Conservation (phyloP, 1,284 basidiomycete genomes). For the Papiliotrema terrestris region DNA sequence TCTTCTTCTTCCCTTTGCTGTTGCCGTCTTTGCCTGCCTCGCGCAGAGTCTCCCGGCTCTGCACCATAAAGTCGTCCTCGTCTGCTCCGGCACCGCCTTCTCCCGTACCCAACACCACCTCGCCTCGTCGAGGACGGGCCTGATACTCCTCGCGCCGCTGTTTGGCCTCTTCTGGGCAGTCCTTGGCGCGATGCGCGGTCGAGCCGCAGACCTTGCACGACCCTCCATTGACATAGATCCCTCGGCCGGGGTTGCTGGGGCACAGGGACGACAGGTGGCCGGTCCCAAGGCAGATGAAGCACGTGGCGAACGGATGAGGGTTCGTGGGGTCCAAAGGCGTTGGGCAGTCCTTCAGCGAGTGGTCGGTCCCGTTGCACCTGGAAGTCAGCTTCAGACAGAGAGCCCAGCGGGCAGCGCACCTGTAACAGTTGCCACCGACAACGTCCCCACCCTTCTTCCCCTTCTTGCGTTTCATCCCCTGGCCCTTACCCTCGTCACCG, state of each 20-base stretch:
- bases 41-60: conserved; percentile 61
- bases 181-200: conserved; percentile 77
- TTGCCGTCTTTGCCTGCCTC: conserved; percentile 57
- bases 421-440: conserved; percentile 72
- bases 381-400: background rate
- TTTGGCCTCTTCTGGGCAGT: conserved; percentile 57
- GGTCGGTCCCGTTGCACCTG: conserved; percentile 78
- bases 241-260: conserved; percentile 71
- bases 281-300: conserved; percentile 78
- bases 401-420: conserved; percentile 54
- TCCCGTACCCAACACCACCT: conserved; percentile 3
- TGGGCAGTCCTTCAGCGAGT: conserved; percentile 73
- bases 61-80: conserved; percentile 85
- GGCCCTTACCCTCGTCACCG: conserved; percentile 20
- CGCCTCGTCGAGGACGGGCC: background rate
- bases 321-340: conserved; percentile 61
- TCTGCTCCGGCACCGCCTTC: conserved; percentile 65
- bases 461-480: conserved; percentile 37
- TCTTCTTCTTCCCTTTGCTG: conserved; percentile 17
- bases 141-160: background rate
- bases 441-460: conserved; percentile 42
- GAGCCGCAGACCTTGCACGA: conserved; percentile 82
- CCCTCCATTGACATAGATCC: conserved; percentile 88
- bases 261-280: conserved; percentile 81
- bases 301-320: conserved; percentile 82